Evolutionary conservation across 768 basidiomycete species (phyloP), one percentile per base, ranked within the genome.

Genomic region (Phlebiopsis flavidoalba): DNA sequence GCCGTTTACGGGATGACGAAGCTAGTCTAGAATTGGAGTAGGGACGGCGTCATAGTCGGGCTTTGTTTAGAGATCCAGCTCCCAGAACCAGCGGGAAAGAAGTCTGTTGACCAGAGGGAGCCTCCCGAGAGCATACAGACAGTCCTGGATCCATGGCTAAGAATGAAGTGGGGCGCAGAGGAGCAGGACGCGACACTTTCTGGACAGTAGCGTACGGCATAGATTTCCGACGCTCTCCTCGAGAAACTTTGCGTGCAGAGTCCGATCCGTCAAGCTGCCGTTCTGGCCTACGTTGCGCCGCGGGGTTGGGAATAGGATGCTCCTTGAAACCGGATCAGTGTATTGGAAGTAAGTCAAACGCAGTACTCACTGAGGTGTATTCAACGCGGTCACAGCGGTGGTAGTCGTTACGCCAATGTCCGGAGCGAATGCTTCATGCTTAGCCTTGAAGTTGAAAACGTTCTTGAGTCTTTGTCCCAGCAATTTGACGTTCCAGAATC

Each of bases 391-490:
- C 2, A 69, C 59, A 0, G 64, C 60, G 0, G 66, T 71, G 10
- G 64, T 64, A 1, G 64, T 66, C 45, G 60, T 63, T 1, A 65
- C 65, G 58, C 65, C 66, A 37, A 71, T 43, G 3, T 60, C 64
- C 31, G 33, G 60, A 40, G 57, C 62, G 35, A 52, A 53, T 22
- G 46, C 47, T 59, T 2, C 24, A 2, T 58, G 67, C 58, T 70
- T 74, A 19, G 74, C 53, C 58, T 67, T 72, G 60, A 64, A 66
- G 48, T 73, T 64, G 8, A 74, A 53, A 22, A 24, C 43, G 31
- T 51, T 36, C 57, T 61, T 64, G 14, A 64, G 12, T 36, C 48
- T 61, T 17, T 47, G 21, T 4, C 54, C 54, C 21, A 40, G 37
- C 45, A 37, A 3, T 15, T 60, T 40, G 22, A 40, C 11, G 8